phyloP scores from a whole-genome alignment of 257 asterid species.

The Jacaranda mimosifolia region DNA sequence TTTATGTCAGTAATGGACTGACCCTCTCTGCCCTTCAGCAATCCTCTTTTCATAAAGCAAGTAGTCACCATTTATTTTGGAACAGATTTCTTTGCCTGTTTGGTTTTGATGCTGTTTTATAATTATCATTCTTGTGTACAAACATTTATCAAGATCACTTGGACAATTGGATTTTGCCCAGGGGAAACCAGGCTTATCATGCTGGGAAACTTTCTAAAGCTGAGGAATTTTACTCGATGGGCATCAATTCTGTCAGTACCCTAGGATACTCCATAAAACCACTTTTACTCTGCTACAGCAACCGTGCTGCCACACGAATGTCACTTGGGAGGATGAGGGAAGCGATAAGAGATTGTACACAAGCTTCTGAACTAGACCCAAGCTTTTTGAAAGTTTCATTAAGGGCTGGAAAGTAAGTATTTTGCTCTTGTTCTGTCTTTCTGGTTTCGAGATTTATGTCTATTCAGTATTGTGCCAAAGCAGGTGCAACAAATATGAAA shows the following conservation, averaged over 20 bases:
- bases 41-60: neutral
- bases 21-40: neutral
- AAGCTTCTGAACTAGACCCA: constrained; percentile 79
- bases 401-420: constrained; percentile 91
- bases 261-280: constrained; percentile 55
- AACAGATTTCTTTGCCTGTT: constrained; percentile 14
- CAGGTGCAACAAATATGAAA: constrained; percentile 5
- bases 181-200: constrained; percentile 93
- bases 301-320: constrained; percentile 97
- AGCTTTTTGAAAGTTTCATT: constrained; percentile 69
- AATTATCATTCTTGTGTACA: constrained; percentile 22
- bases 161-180: constrained; percentile 43
- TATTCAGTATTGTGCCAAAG: neutral
- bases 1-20: neutral
- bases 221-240: constrained; percentile 81
- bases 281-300: constrained; percentile 88
- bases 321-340: constrained; percentile 84
- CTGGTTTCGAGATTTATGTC: constrained; percentile 20
- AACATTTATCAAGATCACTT: constrained; percentile 29
- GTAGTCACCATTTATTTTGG: neutral
- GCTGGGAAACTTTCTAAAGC: constrained; percentile 74
- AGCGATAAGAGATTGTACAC: constrained; percentile 85
- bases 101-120: constrained; percentile 28
- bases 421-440: constrained; percentile 20
- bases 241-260: constrained; percentile 59